Percentiles rank a stretch among this genome's conserved stretches.
Conservation (phyloP, 352 stramenopile species). For the Phytopythium aichiense region DNA sequence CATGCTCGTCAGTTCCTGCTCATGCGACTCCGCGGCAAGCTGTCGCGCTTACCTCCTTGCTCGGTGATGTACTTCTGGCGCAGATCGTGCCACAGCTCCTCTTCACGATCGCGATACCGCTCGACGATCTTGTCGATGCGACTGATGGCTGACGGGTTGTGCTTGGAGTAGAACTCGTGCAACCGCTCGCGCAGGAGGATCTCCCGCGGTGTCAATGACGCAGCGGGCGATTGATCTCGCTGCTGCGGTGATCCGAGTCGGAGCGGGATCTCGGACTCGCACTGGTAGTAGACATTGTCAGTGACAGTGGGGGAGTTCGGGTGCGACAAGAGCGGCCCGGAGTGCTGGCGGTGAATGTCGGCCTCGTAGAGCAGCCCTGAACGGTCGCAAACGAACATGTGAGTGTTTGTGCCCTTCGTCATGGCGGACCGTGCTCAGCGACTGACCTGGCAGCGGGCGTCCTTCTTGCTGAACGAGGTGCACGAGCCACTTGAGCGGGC, state of each 20-base stretch:
- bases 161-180: slow-evolving; percentile 58
- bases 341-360: slow-evolving; percentile 46
- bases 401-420: slow-evolving; percentile 1
- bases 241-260: slow-evolving; percentile 16
- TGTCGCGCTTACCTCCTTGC: slow-evolving; percentile 32
- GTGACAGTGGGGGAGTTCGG: slow-evolving; percentile 7
- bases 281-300: slow-evolving; percentile 72
- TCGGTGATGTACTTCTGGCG: slow-evolving; percentile 67
- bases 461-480: slow-evolving; percentile 93
- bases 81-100: slow-evolving; percentile 75
- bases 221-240: background rate
- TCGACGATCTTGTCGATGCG: slow-evolving; percentile 74
- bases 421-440: background rate
- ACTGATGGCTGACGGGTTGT: slow-evolving; percentile 58
- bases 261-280: slow-evolving; percentile 41
- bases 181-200: slow-evolving; percentile 34
- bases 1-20: background rate
- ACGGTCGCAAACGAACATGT: slow-evolving; percentile 2
- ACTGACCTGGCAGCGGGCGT: slow-evolving; percentile 81
- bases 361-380: slow-evolving; percentile 72
- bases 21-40: background rate
- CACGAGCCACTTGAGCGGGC: slow-evolving; percentile 94
- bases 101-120: slow-evolving; percentile 67
- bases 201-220: slow-evolving; percentile 20
- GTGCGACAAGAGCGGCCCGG: slow-evolving; percentile 6